These are phyloP conservation scores for Anthracocystis setariae DNA, from an alignment of 1,284 basidiomycete species.

Conservation along the genomic window DNA sequence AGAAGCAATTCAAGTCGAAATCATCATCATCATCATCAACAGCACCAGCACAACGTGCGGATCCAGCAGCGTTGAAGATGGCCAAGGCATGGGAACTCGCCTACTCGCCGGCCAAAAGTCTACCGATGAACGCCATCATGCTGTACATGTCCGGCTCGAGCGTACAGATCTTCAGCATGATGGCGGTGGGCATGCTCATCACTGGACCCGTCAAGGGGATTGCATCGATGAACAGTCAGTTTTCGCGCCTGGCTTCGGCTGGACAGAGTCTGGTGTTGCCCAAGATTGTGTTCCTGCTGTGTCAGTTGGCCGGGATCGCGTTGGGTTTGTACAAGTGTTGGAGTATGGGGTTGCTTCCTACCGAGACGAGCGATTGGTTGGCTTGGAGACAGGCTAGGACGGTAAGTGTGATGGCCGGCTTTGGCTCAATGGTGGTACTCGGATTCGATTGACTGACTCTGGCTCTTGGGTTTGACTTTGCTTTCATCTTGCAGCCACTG, in stretches of 20 bases:
- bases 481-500: constrained; percentile 25
- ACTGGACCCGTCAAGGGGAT: constrained; percentile 59
- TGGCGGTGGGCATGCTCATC: constrained; percentile 66
- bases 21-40: constrained; percentile 12
- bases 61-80: constrained; percentile 57
- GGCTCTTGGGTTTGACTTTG: background rate
- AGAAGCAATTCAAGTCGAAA: constrained; percentile 42
- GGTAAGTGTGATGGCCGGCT: too few relatives aligned
- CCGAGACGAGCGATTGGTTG: constrained; percentile 66
- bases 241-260: constrained; percentile 54
- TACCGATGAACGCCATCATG: constrained; percentile 67
- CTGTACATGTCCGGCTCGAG: constrained; percentile 65
- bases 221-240: constrained; percentile 51
- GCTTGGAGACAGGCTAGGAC: constrained; percentile 60
- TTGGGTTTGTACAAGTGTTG: constrained; percentile 66
- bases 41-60: constrained; percentile 27
- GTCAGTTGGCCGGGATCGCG: constrained; percentile 56
- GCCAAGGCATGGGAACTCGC: constrained; percentile 65
- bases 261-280: constrained; percentile 56
- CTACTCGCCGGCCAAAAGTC: constrained; percentile 57
- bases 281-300: constrained; percentile 55
- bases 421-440: too few relatives aligned
- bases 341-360: constrained; percentile 66
- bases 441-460: too few relatives aligned
- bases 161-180: constrained; percentile 67